Base-by-base conservation (phyloP, 116 monocot species). In the Iris pallida region DNA sequence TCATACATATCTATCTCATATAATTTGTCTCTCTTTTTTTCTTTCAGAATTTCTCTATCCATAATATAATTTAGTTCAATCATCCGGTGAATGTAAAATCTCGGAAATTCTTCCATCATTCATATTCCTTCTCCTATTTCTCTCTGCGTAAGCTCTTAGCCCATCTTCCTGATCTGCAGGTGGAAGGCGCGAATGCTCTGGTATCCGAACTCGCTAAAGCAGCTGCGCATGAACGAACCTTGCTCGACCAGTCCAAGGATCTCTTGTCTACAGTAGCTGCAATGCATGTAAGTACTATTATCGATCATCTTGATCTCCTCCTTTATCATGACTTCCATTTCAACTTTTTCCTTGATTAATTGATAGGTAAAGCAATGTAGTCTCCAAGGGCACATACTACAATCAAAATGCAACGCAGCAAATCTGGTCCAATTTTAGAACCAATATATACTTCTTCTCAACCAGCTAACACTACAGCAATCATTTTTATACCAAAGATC, bases 311-410 rank as follows among this genome's bases (percentile, higher is more conserved):
- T n/a, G n/a, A n/a, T n/a, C n/a, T 14, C 15, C 42, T 18, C 9
- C 0, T 47, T 4, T 52, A n/a, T 16, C 17, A n/a, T 6, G 8
- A 60, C 14, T 46, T 49, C 8, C 44, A 11, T 10, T 63, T n/a
- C 7, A 5, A 48, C 43, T 53, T 15, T 13, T 48, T 13, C 16
- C 2, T 16, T 72, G 52, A 41, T 56, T 43, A 19, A 8, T 47
- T 2, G 10, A n/a, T 70, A 76, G 76, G 65, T 71, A 53, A 65
- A 58, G 41, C 77, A 71, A 13, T 77, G 77, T 49, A 77, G 77
- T 44, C 58, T 71, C 15, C 70, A 53, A 46, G 66, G 53, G 6
- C 71, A 60, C n/a, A 59, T 71, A 57, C 14, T 66, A 16, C 77
- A 77, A 71, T n/a, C 20, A 45, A 56, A 55, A 7, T 45, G 8